Conservation (phyloP, 352 stramenopile genomes). For the Phytophthora fragariaefolia region DNA sequence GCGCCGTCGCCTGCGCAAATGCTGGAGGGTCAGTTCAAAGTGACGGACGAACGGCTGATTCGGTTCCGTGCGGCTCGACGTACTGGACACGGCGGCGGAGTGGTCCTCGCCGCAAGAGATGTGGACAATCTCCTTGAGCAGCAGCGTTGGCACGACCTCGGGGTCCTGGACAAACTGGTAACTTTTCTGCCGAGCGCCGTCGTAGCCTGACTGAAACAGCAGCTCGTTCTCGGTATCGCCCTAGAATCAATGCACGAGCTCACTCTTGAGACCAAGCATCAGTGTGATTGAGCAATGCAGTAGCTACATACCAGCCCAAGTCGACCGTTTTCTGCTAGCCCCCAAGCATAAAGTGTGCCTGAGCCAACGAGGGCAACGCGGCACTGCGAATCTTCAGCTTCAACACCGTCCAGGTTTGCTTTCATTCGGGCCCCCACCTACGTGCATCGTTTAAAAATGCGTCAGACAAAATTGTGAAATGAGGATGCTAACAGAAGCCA, state of each 20-base stretch:
- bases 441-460: not conserved
- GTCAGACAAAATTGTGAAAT: not conserved
- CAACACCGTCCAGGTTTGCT: conserved; percentile 40
- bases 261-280: not conserved
- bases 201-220: conserved; percentile 72
- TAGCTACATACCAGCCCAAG: conserved; percentile 58
- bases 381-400: conserved; percentile 53
- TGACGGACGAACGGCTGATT: not conserved
- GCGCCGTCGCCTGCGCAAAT: conserved; percentile 50
- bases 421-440: conserved; percentile 60
- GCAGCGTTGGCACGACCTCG: conserved; percentile 55
- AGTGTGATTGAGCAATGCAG: not conserved
- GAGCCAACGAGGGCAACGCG: conserved; percentile 49
- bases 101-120: conserved; percentile 74
- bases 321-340: conserved; percentile 68
- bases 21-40: conserved; percentile 3
- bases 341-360: conserved; percentile 73
- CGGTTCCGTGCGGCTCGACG: conserved; percentile 15
- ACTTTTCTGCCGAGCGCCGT: conserved; percentile 66
- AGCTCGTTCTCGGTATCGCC: conserved; percentile 74
- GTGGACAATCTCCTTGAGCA: conserved; percentile 51
- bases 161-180: conserved; percentile 66
- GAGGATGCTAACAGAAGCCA: not conserved
- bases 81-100: conserved; percentile 67
- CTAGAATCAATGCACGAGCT: conserved; percentile 31